Evolutionary conservation across 768 basidiomycete genomes (phyloP).

Genomic region (Clathrus columnatus): DNA sequence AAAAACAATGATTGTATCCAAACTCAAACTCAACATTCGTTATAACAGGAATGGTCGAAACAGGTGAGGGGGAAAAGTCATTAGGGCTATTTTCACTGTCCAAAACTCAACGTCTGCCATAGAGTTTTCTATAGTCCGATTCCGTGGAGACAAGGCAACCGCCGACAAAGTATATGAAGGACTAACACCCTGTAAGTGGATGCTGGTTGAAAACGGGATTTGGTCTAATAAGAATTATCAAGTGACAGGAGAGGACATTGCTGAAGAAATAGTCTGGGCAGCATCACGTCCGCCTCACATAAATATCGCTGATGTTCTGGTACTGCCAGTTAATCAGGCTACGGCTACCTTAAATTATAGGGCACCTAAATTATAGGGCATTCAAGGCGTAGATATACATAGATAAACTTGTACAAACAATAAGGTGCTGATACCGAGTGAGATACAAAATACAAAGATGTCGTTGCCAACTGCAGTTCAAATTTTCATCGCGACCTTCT

Average conservation of each 20-base stretch:
- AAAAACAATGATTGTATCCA: conserved; percentile 10
- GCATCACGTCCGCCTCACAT: conserved; percentile 88
- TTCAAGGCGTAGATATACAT: not conserved
- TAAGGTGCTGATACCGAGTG: conserved; percentile 3
- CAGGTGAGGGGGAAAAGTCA: conserved; percentile 22
- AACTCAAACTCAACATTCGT: conserved; percentile 16
- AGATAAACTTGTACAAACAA: not conserved
- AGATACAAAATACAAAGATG: not conserved
- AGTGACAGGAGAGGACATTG: conserved; percentile 84
- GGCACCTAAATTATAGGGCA: conserved; percentile 2
- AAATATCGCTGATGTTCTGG: conserved; percentile 74
- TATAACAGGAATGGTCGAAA: conserved; percentile 68
- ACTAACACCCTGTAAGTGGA: conserved; percentile 67
- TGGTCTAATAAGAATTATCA: not conserved
- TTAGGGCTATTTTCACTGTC: not conserved
- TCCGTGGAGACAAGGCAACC: conserved; percentile 69
- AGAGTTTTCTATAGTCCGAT: conserved; percentile 88
- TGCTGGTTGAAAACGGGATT: not conserved
- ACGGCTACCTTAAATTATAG: conserved; percentile 55
- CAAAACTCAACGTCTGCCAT: conserved; percentile 3
- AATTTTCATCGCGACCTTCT: conserved; percentile 20
- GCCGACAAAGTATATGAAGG: conserved; percentile 92
- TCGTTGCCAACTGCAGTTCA: not conserved
- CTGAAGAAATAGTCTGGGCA: conserved; percentile 97
- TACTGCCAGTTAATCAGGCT: conserved; percentile 78